Conservation (phyloP, 169 alveolate genomes). For the Fabrea salina region DNA sequence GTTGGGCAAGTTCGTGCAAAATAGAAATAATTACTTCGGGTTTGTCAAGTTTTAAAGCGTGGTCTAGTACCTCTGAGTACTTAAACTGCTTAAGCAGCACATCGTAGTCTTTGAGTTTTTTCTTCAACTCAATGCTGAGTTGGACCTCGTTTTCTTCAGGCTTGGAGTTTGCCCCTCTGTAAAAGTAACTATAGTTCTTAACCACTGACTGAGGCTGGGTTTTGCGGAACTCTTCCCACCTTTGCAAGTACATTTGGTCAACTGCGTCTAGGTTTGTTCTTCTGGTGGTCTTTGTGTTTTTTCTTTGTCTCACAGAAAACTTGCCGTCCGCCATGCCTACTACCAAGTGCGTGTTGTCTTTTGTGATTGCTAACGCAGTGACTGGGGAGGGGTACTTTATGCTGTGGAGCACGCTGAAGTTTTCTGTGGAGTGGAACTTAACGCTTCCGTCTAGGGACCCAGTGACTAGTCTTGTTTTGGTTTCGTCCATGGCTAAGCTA, state of each 20-base stretch:
- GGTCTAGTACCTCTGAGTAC: conserved; percentile 4
- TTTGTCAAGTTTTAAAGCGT: neutral
- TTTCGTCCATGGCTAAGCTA: neutral
- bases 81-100: neutral
- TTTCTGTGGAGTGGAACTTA: neutral
- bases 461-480: neutral
- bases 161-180: conserved; percentile 2
- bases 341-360: neutral
- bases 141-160: neutral
- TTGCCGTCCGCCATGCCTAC: conserved; percentile 33
- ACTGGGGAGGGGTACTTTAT: conserved; percentile 26
- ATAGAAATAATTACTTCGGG: conserved; percentile 5
- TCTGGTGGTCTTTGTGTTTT: neutral
- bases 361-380: neutral
- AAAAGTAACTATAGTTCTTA: conserved; percentile 16
- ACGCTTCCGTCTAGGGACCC: neutral
- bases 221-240: conserved; percentile 21
- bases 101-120: conserved; percentile 17
- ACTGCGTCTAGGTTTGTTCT: neutral
- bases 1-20: conserved; percentile 2
- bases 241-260: neutral
- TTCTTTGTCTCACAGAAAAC: conserved; percentile 19
- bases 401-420: neutral
- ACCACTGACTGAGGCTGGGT: neutral
- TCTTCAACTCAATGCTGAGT: neutral